Evolutionary conservation across 768 basidiomycete species (phyloP).

Genomic region (Cystobasidium ongulense): DNA sequence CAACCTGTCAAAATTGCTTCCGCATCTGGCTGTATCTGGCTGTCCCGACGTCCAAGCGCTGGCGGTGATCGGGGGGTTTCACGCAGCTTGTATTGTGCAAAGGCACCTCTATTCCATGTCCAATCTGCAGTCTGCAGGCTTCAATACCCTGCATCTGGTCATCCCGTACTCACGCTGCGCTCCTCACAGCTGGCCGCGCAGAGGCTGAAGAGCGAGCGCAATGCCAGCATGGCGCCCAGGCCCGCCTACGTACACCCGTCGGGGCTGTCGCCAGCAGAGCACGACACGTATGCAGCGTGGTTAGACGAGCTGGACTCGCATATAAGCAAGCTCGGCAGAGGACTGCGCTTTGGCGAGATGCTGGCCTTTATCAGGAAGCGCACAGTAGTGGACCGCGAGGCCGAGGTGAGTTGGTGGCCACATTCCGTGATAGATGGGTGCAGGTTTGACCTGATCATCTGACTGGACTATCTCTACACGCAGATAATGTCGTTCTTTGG

Average conservation of each 20-base stretch:
- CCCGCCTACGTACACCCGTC: conserved; percentile 22
- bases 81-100: too few relatives aligned
- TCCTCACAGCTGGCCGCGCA: too few relatives aligned
- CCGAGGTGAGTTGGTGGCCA: conserved; percentile 4
- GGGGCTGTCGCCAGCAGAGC: conserved; percentile 20
- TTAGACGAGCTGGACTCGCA: conserved; percentile 20
- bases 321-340: conserved; percentile 14
- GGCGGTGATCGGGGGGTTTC: too few relatives aligned
- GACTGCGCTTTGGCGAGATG: conserved; percentile 27
- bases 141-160: too few relatives aligned
- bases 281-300: conserved; percentile 14
- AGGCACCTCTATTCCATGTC: too few relatives aligned
- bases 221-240: neutral
- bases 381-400: conserved; percentile 19
- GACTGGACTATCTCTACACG: neutral
- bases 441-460: too few relatives aligned
- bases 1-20: too few relatives aligned
- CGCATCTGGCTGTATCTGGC: too few relatives aligned
- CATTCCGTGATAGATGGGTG: too few relatives aligned
- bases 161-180: too few relatives aligned
- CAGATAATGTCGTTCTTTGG: conserved; percentile 27
- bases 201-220: neutral
- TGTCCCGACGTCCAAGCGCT: too few relatives aligned
- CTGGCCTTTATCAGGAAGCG: conserved; percentile 19
- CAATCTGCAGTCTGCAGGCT: too few relatives aligned